Evolutionary conservation across 2,329 filamentous ascomycete genomes (phyloP), one percentile per base, ranked within the genome.

Genomic region (Nannizzia gypsea): DNA sequence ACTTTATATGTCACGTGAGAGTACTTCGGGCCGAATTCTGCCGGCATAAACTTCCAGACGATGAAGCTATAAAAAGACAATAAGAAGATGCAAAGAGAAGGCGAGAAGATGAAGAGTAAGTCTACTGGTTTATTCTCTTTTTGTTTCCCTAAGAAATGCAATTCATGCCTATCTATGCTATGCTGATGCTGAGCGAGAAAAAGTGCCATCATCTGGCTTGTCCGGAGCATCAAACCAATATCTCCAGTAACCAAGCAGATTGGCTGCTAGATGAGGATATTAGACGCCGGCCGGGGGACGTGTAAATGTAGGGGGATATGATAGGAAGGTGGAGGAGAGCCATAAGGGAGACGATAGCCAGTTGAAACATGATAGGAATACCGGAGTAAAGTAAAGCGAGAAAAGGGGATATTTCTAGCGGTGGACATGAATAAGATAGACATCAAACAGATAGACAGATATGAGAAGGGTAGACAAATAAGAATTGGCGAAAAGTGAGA

Each of bases 101-200:
- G 5, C 3, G 44, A 48, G 44, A 20, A 48, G 20, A 22, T 48
- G n/a, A n/a, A 24, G 11, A 22, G 44, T 11, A 31, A n/a, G 26
- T 13, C 11, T 20, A 52, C 13, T 9, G 15, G n/a, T 2, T 6
- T 13, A 9, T n/a, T 31, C 22, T 36, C 22, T 28, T 28, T 28
- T n/a, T 11, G 4, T n/a, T n/a, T 52, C 22, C 44, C 44, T 17
- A 26, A 52, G 48, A 28, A 26, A 52, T 52, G 22, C 48, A 13
- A 52, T 52, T 52, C 48, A 52, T 52, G 48, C 48, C 48, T 52
- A 52, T 52, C 48, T 52, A 52, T 52, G 48, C 22, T 52, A 52
- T 52, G 48, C 48, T 52, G 31, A 52, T 52, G 48, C 48, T 52
- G 48, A 24, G 22, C 44, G 48, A 52, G 48, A 52, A 52, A 24